These are phyloP conservation scores for Sequoiadendron giganteum DNA, from an alignment of 75 land plant genomes.

Conservation along the genomic window DNA sequence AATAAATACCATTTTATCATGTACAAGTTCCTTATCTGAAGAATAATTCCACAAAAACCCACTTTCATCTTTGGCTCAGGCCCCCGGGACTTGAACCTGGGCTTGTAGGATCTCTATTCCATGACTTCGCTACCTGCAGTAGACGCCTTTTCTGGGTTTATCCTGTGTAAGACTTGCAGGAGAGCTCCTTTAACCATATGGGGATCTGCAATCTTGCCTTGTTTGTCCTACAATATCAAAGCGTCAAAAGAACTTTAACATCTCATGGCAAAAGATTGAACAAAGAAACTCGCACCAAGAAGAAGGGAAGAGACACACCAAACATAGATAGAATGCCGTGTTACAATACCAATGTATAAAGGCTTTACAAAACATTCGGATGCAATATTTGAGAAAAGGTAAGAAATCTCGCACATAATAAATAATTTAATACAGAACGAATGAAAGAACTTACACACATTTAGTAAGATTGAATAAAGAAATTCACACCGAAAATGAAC, in stretches of 20 bases:
- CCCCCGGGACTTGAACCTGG: not conserved
- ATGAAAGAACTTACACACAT: too few relatives aligned
- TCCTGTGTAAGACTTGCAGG: constrained; percentile 3
- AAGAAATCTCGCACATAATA: too few relatives aligned
- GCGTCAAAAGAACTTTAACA: not conserved
- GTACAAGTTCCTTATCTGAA: not conserved
- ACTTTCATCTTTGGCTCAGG: not conserved
- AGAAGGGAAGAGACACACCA: too few relatives aligned
- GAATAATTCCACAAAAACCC: not conserved
- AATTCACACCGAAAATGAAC: too few relatives aligned
- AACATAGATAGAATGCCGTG: too few relatives aligned
- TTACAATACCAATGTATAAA: too few relatives aligned
- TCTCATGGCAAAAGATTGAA: not conserved
- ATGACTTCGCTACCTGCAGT: not conserved
- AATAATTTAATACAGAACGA: too few relatives aligned
- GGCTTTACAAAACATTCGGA: too few relatives aligned
- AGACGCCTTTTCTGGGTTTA: not conserved
- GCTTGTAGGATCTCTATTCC: not conserved
- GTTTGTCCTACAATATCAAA: constrained; percentile 3
- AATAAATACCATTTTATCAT: not conserved
- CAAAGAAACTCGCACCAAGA: not conserved
- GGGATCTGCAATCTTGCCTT: constrained; percentile 3
- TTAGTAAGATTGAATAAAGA: not conserved
- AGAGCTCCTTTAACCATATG: not conserved
- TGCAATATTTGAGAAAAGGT: too few relatives aligned